A percentile compares a stretch with the other conserved stretches of the same genome.
phyloP scores from a whole-genome alignment of 1,284 basidiomycete genomes.

The Fomitiporia mediterranea region DNA sequence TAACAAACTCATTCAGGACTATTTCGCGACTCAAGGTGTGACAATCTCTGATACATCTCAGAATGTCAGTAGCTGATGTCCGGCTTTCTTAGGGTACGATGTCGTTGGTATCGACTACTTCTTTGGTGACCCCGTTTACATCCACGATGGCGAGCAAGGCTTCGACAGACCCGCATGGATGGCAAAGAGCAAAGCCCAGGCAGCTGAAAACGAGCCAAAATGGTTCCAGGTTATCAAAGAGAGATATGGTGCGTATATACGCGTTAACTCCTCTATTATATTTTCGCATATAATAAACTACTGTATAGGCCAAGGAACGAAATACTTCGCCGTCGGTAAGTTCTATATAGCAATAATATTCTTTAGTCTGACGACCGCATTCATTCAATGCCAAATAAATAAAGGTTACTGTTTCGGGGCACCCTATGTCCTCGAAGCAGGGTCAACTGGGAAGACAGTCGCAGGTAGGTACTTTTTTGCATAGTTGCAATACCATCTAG shows the following conservation, averaged over 20 bases:
- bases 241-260: constrained; percentile 35
- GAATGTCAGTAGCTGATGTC: too few relatives aligned
- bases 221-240: constrained; percentile 48
- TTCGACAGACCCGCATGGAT: constrained; percentile 42
- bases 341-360: neutral
- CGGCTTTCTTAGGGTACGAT: constrained; percentile 38
- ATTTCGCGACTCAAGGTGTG: constrained; percentile 44
- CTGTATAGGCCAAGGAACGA: constrained; percentile 19
- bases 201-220: constrained; percentile 36
- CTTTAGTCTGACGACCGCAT: neutral
- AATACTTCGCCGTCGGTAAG: constrained; percentile 37
- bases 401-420: constrained; percentile 61
- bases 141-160: constrained; percentile 34
- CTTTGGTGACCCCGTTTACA: constrained; percentile 43
- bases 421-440: constrained; percentile 43
- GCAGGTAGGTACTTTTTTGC: constrained; percentile 35
- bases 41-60: neutral
- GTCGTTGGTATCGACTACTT: constrained; percentile 55
- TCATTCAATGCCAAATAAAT: neutral
- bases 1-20: constrained; percentile 48
- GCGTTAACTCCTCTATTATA: constrained; percentile 16
- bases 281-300: neutral
- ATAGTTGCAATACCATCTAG: too few relatives aligned
- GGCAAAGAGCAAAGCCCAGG: constrained; percentile 31
- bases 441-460: constrained; percentile 39